Evolutionary conservation across 108 stramenopile genomes (phyloP), one percentile per base, ranked within the genome.

Genomic region (Skeletonema tropicum): DNA sequence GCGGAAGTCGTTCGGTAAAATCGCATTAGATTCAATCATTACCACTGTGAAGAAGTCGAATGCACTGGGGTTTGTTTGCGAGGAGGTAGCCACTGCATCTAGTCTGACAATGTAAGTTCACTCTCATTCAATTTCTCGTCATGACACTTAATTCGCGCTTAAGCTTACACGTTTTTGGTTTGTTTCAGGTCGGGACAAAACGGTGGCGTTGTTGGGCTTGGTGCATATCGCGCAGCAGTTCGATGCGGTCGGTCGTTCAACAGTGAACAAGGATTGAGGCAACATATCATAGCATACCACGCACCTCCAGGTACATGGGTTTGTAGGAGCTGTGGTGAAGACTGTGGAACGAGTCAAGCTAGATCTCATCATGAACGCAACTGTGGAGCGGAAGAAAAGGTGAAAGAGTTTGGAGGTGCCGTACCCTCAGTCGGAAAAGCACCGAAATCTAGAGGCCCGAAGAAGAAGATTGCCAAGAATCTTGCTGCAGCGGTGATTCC

Each of bases 281-380:
- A 93, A 67, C 94, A 95, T 58, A 84, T 88, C 30, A 80, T 85
- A 25, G 82, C 90, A 14, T 79, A 77, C 3, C 94, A 95, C 70
- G 94, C 94, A 6, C 92, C 92, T 36, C 91, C 92, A 5, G 91
- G 90, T 69, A 93, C 94, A 19, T 95, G 94, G 94, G 82, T 93
- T 21, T 95, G 94, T 63, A 82, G 91, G 11, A 89, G 76, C 35
- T 95, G 94, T 71, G 87, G 88, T 33, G 77, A 58, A 17, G 94
- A 95, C 68, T 95, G 94, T 57, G 82, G 90, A 11, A 93, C 94
- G 2, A 90, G 89, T 68, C 89, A 89, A 52, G 87, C 90, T 21
- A 72, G 92, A 60, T 85, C 92, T 6, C 90, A 93, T 64, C 94
- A 95, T 68, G 94, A 95, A 79, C 81, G 91, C 21, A 70, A 87